These are phyloP conservation scores for Nepenthes mirabilis DNA, from an alignment of 148 eudicot species.

Conservation along the genomic window DNA sequence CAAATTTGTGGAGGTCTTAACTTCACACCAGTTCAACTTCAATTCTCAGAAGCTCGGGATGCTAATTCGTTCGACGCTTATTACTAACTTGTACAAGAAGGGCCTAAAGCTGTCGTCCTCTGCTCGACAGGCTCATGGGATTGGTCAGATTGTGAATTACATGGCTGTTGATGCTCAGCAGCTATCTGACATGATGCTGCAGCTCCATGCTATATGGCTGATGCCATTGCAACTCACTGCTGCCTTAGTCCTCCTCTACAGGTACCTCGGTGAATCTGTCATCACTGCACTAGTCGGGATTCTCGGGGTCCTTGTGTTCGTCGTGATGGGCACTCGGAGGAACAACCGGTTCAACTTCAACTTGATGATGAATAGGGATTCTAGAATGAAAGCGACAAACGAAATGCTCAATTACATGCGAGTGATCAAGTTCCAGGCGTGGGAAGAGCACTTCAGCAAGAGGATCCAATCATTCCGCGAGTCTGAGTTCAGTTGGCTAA, in stretches of 20 bases:
- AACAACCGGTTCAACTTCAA: slow-evolving; percentile 51
- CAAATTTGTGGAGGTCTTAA: slow-evolving; percentile 59
- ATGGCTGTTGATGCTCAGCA: slow-evolving; percentile 99
- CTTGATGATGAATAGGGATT: slow-evolving; percentile 64
- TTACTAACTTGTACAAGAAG: slow-evolving; percentile 77
- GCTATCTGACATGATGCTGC: slow-evolving; percentile 93
- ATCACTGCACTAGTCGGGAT: slow-evolving; percentile 47
- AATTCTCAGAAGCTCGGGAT: slow-evolving; percentile 76
- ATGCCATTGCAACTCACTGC: slow-evolving; percentile 70
- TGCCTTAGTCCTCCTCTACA: slow-evolving; percentile 48
- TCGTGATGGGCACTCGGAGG: slow-evolving; percentile 36
- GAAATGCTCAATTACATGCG: slow-evolving; percentile 95
- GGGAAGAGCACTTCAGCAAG: slow-evolving; percentile 83
- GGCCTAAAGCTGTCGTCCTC: slow-evolving; percentile 71
- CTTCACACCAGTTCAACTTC: slow-evolving; percentile 81
- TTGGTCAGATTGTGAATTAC: slow-evolving; percentile 89
- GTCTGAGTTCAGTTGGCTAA: slow-evolving; percentile 62
- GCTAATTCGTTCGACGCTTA: slow-evolving; percentile 65
- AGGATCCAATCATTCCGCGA: slow-evolving; percentile 51
- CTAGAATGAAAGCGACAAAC: slow-evolving; percentile 83
- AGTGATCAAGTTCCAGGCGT: slow-evolving; percentile 89
- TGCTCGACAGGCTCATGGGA: slow-evolving; percentile 75
- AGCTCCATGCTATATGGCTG: slow-evolving; percentile 76
- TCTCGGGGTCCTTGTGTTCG: slow-evolving; percentile 35
- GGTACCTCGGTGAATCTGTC: slow-evolving; percentile 36